Percentiles rank a stretch among this genome's conserved stretches.
Evolutionary conservation across 345 rosid genomes (phyloP).

Genomic region (Cardamine chenopodiifolia): DNA sequence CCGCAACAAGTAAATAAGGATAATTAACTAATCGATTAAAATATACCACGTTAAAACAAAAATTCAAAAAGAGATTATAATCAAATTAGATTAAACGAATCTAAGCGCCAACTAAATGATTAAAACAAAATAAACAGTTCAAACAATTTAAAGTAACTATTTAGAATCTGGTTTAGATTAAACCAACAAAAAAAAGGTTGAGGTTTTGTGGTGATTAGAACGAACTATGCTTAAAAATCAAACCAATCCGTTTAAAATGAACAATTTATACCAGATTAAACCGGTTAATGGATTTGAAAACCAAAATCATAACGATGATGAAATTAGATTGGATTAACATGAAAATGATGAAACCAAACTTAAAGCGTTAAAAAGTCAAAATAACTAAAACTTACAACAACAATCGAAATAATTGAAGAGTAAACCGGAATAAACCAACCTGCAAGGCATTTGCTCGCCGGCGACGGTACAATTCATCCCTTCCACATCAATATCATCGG

Average conservation of each 20-base stretch:
- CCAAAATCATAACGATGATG: neutral
- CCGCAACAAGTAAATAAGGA: neutral
- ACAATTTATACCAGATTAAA: neutral
- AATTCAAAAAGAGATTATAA: too few relatives aligned
- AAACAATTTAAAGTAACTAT: too few relatives aligned
- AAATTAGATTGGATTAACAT: neutral
- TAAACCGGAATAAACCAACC: slow-evolving; percentile 46
- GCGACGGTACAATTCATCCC: slow-evolving; percentile 75
- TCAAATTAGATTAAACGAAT: too few relatives aligned
- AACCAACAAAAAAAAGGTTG: neutral
- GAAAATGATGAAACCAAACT: neutral
- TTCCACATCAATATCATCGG: slow-evolving; percentile 69
- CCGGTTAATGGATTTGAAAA: neutral
- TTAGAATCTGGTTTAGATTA: too few relatives aligned
- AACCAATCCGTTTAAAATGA: too few relatives aligned
- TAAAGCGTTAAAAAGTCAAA: neutral
- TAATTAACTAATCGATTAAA: too few relatives aligned
- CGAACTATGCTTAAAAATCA: too few relatives aligned
- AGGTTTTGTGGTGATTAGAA: neutral
- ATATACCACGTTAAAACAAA: too few relatives aligned
- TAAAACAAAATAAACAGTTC: too few relatives aligned
- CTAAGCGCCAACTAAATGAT: too few relatives aligned
- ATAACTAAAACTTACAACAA: neutral
- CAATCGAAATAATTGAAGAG: neutral
- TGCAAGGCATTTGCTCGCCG: slow-evolving; percentile 97